Evolutionary conservation across 192 early-diverging fungal species (phyloP).

Genomic region (Coemansia sp.): DNA sequence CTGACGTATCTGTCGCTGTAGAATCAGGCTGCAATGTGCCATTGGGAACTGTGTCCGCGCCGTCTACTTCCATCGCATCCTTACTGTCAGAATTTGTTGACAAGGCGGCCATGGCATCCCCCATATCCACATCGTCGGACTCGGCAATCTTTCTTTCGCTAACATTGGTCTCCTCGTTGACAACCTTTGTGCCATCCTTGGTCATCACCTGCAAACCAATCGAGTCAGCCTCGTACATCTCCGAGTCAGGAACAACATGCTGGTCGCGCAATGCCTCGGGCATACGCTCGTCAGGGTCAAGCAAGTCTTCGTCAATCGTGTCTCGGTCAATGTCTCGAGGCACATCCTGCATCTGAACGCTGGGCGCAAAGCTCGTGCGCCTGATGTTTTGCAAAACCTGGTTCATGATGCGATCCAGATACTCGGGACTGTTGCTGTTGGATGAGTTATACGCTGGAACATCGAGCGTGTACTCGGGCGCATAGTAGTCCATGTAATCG

Average conservation of each 20-base stretch:
- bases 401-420: constrained; percentile 70
- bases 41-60: not conserved
- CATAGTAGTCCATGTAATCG: constrained; percentile 91
- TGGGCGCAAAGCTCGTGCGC: constrained; percentile 64
- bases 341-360: constrained; percentile 57
- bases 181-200: constrained; percentile 40
- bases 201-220: constrained; percentile 34
- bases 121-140: constrained; percentile 31
- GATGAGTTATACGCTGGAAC: constrained; percentile 83
- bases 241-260: constrained; percentile 53
- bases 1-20: not conserved
- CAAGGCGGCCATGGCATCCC: not conserved
- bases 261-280: constrained; percentile 44
- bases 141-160: not conserved
- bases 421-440: constrained; percentile 85
- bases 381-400: constrained; percentile 65
- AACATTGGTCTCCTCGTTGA: constrained; percentile 47
- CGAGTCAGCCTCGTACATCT: constrained; percentile 55
- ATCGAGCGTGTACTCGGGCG: constrained; percentile 86
- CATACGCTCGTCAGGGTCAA: constrained; percentile 55
- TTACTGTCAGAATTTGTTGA: not conserved
- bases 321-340: constrained; percentile 49
- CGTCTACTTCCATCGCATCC: constrained; percentile 34
- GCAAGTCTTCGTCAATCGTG: constrained; percentile 41
- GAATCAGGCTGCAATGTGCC: not conserved